A percentile compares a stretch with the other conserved stretches of the same genome.
Evolutionary conservation across 768 basidiomycete genomes (phyloP).

Genomic region (Amanita pseudoporphyria): DNA sequence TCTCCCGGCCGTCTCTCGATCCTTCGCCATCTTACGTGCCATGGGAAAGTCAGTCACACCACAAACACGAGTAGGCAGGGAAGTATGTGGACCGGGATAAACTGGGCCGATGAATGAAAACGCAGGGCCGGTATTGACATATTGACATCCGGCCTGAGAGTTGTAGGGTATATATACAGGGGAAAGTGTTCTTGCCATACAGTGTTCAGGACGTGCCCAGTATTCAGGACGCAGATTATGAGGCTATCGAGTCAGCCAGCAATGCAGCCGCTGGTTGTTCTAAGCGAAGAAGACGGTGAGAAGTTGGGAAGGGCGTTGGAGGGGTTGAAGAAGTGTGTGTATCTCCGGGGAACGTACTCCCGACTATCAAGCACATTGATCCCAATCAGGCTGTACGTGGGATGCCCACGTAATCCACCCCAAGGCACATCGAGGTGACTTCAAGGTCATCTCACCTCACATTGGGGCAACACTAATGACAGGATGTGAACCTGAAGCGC

Average conservation of each 20-base stretch:
- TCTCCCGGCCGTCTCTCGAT: constrained; percentile 58
- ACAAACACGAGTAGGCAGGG: constrained; percentile 36
- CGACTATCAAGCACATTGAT: no score
- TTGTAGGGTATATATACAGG: constrained; percentile 77
- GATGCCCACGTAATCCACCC: no score
- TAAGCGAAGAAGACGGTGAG: constrained; percentile 65
- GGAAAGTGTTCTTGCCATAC: constrained; percentile 53
- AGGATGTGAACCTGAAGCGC: no score
- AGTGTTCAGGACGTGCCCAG: constrained; percentile 56
- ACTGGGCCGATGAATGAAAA: constrained; percentile 63
- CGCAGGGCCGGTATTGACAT: constrained; percentile 40
- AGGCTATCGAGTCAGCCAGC: constrained; percentile 73
- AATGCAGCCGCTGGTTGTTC: constrained; percentile 59
- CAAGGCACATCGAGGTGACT: no score
- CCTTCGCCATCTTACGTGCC: constrained; percentile 65
- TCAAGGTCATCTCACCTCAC: no score
- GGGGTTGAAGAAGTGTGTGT: constrained; percentile 61
- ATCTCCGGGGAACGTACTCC: no score
- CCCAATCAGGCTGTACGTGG: no score
- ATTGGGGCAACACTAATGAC: no score
- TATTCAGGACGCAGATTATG: constrained; percentile 72
- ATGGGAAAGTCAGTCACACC: constrained; percentile 59
- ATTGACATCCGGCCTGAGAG: constrained; percentile 55
- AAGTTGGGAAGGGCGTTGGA: constrained; percentile 63
- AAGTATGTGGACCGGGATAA: constrained; percentile 57